These are phyloP conservation scores for Phyllosticta paracitricarpa DNA, from an alignment of 2,329 filamentous ascomycete species.

Conservation along the genomic window DNA sequence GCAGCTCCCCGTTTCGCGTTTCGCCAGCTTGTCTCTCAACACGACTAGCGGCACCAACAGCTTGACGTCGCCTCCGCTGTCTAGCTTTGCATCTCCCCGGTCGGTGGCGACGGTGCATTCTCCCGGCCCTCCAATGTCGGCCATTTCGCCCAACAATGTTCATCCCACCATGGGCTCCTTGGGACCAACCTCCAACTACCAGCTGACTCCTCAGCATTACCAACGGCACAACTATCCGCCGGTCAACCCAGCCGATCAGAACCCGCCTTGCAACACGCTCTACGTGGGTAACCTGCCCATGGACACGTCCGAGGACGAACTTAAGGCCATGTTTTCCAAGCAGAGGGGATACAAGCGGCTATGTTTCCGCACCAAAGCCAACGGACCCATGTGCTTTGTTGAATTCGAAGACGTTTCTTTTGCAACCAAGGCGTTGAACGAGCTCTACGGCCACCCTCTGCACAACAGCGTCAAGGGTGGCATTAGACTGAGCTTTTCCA, in stretches of 20 bases:
- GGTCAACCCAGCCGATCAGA: constrained; percentile 89
- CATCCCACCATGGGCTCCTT: constrained; percentile 44
- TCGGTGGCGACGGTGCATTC: constrained; percentile 41
- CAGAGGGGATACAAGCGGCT: constrained; percentile 91
- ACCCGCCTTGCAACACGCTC: constrained; percentile 93
- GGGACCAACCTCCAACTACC: constrained; percentile 42
- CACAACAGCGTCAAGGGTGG: constrained; percentile 92
- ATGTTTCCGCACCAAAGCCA: constrained; percentile 88
- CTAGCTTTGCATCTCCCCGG: constrained; percentile 42
- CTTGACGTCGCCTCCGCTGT: constrained; percentile 46
- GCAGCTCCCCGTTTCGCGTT: constrained; percentile 58
- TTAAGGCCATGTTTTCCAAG: constrained; percentile 87
- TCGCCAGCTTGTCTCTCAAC: constrained; percentile 62
- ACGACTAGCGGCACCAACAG: constrained; percentile 43
- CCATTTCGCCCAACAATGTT: constrained; percentile 44
- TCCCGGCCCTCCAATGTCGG: constrained; percentile 33
- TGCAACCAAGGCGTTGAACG: constrained; percentile 81
- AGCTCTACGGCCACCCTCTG: constrained; percentile 76
- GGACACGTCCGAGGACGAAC: constrained; percentile 87
- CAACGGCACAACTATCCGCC: constrained; percentile 64
- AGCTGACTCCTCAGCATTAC: constrained; percentile 48
- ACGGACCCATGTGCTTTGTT: constrained; percentile 97
- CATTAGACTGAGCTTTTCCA: constrained; percentile 91
- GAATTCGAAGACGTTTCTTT: constrained; percentile 92
- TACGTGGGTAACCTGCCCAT: constrained; percentile 96